Percentiles rank a stretch among this genome's conserved stretches.
Conservation (phyloP, 176 grass and related monocot genomes). For the Rhynchospora tenuis region DNA sequence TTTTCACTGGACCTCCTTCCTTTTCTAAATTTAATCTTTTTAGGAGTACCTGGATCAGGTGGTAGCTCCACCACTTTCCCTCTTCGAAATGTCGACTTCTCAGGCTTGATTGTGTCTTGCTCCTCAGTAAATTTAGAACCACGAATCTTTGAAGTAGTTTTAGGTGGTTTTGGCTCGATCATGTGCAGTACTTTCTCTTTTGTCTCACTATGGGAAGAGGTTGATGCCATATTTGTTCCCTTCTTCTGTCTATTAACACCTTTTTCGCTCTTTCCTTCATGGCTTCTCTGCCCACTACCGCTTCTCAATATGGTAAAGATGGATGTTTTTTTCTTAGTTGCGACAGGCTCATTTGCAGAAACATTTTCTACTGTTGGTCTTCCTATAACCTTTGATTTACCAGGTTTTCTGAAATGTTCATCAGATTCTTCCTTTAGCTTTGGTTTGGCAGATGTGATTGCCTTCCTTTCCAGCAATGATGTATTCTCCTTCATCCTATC, state of each 20-base stretch:
- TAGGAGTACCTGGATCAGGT: not conserved
- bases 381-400: not conserved
- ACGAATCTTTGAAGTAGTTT: slow-evolving; percentile 24
- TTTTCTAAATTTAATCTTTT: slow-evolving; percentile 34
- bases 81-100: slow-evolving; percentile 43
- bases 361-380: not conserved
- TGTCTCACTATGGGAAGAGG: not conserved
- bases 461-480: slow-evolving; percentile 9
- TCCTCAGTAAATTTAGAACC: slow-evolving; percentile 30
- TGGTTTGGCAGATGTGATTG: slow-evolving; percentile 17
- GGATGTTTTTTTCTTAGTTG: not conserved
- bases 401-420: slow-evolving; percentile 6
- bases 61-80: slow-evolving; percentile 11
- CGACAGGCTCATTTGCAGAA: not conserved
- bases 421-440: slow-evolving; percentile 20
- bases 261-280: slow-evolving; percentile 18
- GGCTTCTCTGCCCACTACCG: slow-evolving; percentile 9
- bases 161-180: slow-evolving; percentile 20
- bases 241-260: slow-evolving; percentile 13
- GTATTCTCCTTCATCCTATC: slow-evolving; percentile 15
- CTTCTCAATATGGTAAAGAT: slow-evolving; percentile 11
- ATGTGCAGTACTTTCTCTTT: not conserved
- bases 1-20: slow-evolving; percentile 21
- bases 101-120: slow-evolving; percentile 24
- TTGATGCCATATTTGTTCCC: not conserved